Evolutionary conservation across 768 basidiomycete species (phyloP).

Genomic region (Coprinellus micaceus): DNA sequence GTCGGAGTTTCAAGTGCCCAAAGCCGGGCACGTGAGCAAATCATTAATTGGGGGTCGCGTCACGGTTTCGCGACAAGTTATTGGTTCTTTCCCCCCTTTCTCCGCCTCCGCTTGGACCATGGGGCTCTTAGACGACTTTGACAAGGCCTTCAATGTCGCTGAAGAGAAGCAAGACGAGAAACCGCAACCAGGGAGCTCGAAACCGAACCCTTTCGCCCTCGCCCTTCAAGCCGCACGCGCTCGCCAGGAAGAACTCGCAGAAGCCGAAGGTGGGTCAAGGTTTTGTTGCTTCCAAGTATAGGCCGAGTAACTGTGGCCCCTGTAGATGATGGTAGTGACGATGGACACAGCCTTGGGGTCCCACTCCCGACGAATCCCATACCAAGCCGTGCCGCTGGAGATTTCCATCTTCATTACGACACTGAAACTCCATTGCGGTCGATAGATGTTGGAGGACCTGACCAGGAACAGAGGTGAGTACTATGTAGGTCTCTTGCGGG

Average conservation of each 20-base stretch:
- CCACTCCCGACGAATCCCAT: neutral
- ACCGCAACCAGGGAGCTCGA: neutral
- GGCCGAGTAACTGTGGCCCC: neutral
- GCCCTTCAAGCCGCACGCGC: neutral
- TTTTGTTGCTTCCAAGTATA: neutral
- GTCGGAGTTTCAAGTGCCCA: too few relatives aligned
- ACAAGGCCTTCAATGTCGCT: neutral
- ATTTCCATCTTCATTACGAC: constrained; percentile 51
- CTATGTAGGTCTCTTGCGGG: neutral
- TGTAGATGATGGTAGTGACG: neutral
- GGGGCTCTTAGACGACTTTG: neutral
- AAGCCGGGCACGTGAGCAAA: too few relatives aligned
- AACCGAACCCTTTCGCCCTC: neutral
- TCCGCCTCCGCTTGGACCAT: neutral
- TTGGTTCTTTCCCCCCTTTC: too few relatives aligned
- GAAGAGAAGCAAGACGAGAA: too few relatives aligned
- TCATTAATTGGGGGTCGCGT: too few relatives aligned
- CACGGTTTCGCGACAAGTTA: too few relatives aligned
- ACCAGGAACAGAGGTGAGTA: constrained; percentile 49
- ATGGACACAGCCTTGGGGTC: neutral
- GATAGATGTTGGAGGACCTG: constrained; percentile 56
- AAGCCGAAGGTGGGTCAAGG: neutral
- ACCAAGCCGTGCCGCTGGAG: constrained; percentile 14
- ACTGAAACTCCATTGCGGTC: constrained; percentile 41
- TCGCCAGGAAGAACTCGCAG: neutral